phyloP scores from a whole-genome alignment of 306 rosid species.

The Leucaena leucocephala region DNA sequence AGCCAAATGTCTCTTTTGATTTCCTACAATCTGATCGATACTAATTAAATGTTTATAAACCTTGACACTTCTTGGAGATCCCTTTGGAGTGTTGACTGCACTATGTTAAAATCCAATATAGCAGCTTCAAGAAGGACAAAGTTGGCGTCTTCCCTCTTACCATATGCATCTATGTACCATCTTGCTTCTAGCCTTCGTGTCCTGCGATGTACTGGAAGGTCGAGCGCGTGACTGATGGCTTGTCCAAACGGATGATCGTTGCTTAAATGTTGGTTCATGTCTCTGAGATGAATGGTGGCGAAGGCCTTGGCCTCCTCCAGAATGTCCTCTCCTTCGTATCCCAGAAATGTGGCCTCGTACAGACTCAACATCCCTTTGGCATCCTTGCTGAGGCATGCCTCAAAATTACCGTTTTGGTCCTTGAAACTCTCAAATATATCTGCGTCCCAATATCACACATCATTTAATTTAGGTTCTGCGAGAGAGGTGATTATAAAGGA shows the following conservation, averaged over 20 bases:
- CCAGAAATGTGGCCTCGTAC: conserved; percentile 55
- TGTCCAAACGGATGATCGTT: background rate
- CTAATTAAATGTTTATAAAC: background rate
- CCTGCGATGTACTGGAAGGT: conserved; percentile 51
- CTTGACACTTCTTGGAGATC: conserved; percentile 56
- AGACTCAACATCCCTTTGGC: conserved; percentile 56
- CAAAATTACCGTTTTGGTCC: conserved; percentile 29
- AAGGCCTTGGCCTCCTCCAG: conserved; percentile 60
- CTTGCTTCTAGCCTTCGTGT: conserved; percentile 52
- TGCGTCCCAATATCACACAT: background rate
- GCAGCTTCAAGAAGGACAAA: conserved; percentile 48
- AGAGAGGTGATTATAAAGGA: background rate
- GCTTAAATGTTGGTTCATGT: background rate
- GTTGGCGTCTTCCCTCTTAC: conserved; percentile 37
- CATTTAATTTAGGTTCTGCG: background rate
- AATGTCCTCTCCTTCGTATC: conserved; percentile 51
- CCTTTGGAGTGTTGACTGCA: conserved; percentile 45
- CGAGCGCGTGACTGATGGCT: conserved; percentile 48
- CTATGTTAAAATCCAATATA: conserved; percentile 52
- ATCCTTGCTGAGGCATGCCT: conserved; percentile 26
- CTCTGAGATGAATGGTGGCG: conserved; percentile 37
- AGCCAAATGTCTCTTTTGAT: background rate
- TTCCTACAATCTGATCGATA: no score
- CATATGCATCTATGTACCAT: conserved; percentile 53
- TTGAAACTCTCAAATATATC: conserved; percentile 51